Conservation (phyloP, 2,329 filamentous ascomycete genomes). For the Mycosphaerelloides madeirae region DNA sequence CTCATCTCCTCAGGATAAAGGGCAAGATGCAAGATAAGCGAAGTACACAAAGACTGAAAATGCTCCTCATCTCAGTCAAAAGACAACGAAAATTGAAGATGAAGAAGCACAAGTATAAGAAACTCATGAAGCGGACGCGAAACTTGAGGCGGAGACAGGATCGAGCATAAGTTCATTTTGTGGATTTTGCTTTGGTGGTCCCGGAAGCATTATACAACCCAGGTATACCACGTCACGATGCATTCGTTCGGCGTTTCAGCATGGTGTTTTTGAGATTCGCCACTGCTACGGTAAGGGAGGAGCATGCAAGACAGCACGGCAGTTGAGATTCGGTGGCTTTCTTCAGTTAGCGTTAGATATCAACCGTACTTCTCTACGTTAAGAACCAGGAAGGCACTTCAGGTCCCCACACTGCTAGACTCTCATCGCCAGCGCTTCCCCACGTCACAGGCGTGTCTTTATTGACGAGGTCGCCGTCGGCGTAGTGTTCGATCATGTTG, state of each 20-base stretch:
- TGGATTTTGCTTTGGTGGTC: background rate
- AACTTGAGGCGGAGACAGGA: conserved; percentile 79
- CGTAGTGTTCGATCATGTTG: conserved; percentile 45
- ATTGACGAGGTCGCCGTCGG: conserved; percentile 64
- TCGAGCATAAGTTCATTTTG: conserved; percentile 18
- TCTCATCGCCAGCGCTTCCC: background rate
- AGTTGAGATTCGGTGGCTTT: too few species aligned
- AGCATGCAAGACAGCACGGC: too few species aligned
- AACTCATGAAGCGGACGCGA: conserved; percentile 88
- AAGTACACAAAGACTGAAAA: conserved; percentile 32
- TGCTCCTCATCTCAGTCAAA: conserved; percentile 85
- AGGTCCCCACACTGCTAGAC: conserved; percentile 21
- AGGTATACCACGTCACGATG: conserved; percentile 1
- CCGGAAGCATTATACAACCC: too few species aligned
- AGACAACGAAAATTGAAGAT: conserved; percentile 93
- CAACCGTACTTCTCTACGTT: too few species aligned
- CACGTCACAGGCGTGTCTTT: conserved; percentile 40
- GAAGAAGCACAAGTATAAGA: conserved; percentile 99
- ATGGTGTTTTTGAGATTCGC: background rate
- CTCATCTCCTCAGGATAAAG: conserved; percentile 36
- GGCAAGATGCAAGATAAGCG: conserved; percentile 12
- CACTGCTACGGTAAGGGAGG: too few species aligned
- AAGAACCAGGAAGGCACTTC: conserved; percentile 23
- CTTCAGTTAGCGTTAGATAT: too few species aligned
- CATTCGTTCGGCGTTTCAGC: conserved; percentile 3